A percentile compares a stretch with the other conserved stretches of the same genome.
Conservation (phyloP, 2,329 filamentous ascomycete species). For the Nemania abortiva region DNA sequence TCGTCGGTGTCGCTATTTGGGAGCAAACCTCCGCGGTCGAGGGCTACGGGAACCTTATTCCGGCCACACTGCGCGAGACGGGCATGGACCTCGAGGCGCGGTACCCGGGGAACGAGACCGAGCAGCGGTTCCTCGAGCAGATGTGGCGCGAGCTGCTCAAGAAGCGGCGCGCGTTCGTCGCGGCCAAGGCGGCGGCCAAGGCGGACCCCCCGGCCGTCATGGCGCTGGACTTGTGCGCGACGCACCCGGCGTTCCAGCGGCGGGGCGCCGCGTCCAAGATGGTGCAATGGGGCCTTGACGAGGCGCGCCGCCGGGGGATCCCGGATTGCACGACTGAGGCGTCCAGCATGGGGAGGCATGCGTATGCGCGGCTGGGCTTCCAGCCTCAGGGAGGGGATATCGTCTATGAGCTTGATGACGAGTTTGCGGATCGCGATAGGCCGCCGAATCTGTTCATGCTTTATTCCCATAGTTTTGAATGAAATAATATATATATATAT, state of each 20-base stretch:
- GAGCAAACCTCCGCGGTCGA: slow-evolving; percentile 62
- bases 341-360: slow-evolving; percentile 60
- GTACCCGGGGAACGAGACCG: slow-evolving; percentile 58
- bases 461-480: slow-evolving; percentile 45
- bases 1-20: slow-evolving; percentile 70
- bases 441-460: slow-evolving; percentile 64
- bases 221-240: slow-evolving; percentile 63
- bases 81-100: slow-evolving; percentile 52
- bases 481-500: background rate
- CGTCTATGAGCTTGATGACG: slow-evolving; percentile 58
- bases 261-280: slow-evolving; percentile 59
- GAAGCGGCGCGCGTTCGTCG: slow-evolving; percentile 57
- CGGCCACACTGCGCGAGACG: slow-evolving; percentile 49
- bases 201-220: slow-evolving; percentile 60
- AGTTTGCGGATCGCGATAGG: slow-evolving; percentile 53
- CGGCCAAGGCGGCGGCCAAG: slow-evolving; percentile 54
- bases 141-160: slow-evolving; percentile 58
- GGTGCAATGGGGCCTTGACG: slow-evolving; percentile 62
- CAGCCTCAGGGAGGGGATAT: slow-evolving; percentile 56
- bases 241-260: slow-evolving; percentile 66
- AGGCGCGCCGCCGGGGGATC: slow-evolving; percentile 55
- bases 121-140: slow-evolving; percentile 62
- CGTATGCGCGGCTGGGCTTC: slow-evolving; percentile 62
- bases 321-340: slow-evolving; percentile 61
- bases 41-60: slow-evolving; percentile 59